Conservation (phyloP, 768 basidiomycete species). For the Strobilomyces dryophilus region DNA sequence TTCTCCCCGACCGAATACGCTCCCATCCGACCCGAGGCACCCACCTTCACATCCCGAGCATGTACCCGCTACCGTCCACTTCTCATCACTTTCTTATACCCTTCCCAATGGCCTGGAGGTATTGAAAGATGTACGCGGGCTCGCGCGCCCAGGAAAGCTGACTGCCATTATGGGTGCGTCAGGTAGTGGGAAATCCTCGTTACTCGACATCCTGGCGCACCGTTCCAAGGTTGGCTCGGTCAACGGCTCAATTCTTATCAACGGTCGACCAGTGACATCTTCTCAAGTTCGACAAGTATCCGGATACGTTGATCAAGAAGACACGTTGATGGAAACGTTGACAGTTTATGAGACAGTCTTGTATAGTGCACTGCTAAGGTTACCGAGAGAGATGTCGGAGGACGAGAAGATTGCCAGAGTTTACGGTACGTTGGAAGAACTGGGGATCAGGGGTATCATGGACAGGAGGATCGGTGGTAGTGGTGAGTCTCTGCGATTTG, state of each 20-base stretch:
- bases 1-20: conserved; percentile 69
- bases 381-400: conserved; percentile 92
- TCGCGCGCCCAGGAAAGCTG: conserved; percentile 83
- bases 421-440: conserved; percentile 92
- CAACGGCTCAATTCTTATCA: conserved; percentile 71
- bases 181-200: conserved; percentile 93
- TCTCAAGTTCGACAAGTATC: conserved; percentile 78
- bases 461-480: conserved; percentile 86
- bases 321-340: conserved; percentile 93
- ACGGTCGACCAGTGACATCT: conserved; percentile 74
- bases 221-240: conserved; percentile 82
- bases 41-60: conserved; percentile 71
- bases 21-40: conserved; percentile 66
- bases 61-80: conserved; percentile 91
- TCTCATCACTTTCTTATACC: conserved; percentile 77
- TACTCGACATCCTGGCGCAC: conserved; percentile 92
- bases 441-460: conserved; percentile 90
- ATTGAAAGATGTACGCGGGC: conserved; percentile 78
- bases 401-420: conserved; percentile 95
- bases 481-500: conserved; percentile 43
- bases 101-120: conserved; percentile 59
- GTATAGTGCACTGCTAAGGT: conserved; percentile 84
- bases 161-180: conserved; percentile 98
- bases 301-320: conserved; percentile 98
- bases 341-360: conserved; percentile 98